phyloP scores from a whole-genome alignment of 768 basidiomycete genomes.

The Dentipellis sp. region DNA sequence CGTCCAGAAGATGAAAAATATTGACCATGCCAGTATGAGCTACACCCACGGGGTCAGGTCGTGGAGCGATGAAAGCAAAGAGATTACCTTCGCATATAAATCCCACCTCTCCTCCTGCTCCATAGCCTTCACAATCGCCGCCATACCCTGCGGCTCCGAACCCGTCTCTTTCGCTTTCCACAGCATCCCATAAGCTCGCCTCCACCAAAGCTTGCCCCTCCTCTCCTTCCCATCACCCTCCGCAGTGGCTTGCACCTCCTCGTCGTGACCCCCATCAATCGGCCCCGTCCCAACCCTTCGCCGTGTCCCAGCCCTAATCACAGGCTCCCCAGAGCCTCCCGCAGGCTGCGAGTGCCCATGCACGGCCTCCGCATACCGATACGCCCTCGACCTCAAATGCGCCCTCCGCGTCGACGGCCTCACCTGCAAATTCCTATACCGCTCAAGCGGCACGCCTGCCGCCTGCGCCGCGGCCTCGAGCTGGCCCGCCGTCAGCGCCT shows the following conservation, averaged over 20 bases:
- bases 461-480: slow-evolving; percentile 58
- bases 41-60: slow-evolving; percentile 7
- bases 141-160: slow-evolving; percentile 7
- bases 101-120: slow-evolving; percentile 39
- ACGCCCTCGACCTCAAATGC: neutral
- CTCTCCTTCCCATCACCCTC: no score
- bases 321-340: neutral
- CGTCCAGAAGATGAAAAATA: slow-evolving; percentile 77
- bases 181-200: neutral
- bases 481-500: slow-evolving; percentile 44
- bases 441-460: slow-evolving; percentile 50
- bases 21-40: slow-evolving; percentile 38
- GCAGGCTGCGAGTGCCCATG: neutral
- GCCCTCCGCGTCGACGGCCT: neutral
- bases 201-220: neutral
- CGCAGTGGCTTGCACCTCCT: no score
- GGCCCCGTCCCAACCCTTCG: no score
- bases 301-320: neutral
- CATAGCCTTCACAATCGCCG: slow-evolving; percentile 13
- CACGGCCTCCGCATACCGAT: neutral
- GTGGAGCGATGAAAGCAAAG: neutral
- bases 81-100: slow-evolving; percentile 41
- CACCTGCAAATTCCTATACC: slow-evolving; percentile 23
- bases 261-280: no score
- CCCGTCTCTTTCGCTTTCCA: slow-evolving; percentile 14